Conservation (phyloP, 176 grass and related monocot genomes). For the Oryza coarctata region DNA sequence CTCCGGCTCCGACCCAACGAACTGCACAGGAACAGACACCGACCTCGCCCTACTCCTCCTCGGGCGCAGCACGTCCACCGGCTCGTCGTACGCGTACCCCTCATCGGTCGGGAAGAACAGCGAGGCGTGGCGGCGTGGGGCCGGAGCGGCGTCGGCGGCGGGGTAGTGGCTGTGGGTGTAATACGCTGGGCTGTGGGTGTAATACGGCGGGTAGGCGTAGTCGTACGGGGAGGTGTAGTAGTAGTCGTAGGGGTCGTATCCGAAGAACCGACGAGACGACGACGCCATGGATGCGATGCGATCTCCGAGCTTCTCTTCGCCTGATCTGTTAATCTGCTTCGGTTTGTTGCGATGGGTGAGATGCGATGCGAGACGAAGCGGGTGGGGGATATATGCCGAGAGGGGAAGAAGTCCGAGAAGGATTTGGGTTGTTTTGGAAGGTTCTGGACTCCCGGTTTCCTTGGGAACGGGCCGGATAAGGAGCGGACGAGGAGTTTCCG, state of each 20-base stretch:
- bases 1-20: constrained; percentile 22
- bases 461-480: background rate
- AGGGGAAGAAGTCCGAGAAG: constrained; percentile 3
- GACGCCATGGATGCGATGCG: constrained; percentile 28
- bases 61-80: background rate
- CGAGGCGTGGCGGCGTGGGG: background rate
- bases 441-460: background rate
- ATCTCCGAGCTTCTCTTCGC: background rate
- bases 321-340: background rate
- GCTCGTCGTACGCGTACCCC: background rate
- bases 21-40: constrained; percentile 29
- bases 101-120: constrained; percentile 5
- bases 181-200: background rate
- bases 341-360: too few species aligned
- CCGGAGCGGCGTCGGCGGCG: background rate
- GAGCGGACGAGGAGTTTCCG: background rate
- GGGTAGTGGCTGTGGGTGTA: background rate
- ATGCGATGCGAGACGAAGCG: too few species aligned
- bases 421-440: background rate
- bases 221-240: constrained; percentile 19
- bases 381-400: too few species aligned
- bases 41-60: background rate
- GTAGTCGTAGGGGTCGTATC: constrained; percentile 35
- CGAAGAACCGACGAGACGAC: constrained; percentile 28
- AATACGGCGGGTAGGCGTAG: background rate